Evolutionary conservation across 2,329 filamentous ascomycete genomes (phyloP).

Genomic region (Fusarium sp.): DNA sequence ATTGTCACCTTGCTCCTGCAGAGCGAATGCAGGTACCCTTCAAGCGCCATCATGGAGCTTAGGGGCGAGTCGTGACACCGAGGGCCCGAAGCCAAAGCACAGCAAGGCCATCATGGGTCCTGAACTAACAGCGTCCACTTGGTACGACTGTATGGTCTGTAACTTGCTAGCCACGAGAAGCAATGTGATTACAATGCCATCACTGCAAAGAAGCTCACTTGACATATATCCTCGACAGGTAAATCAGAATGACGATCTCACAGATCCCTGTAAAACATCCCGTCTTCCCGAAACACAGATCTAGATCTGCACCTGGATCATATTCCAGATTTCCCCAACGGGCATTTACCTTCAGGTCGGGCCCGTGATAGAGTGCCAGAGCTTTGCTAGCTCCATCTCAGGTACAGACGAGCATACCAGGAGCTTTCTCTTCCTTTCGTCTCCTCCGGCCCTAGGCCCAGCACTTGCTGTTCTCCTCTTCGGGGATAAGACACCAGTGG

Average conservation of each 20-base stretch:
- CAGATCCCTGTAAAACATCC: constrained; percentile 3
- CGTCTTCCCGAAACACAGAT: constrained; percentile 20
- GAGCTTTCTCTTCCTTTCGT: neutral
- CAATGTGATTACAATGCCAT: neutral
- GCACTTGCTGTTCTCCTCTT: constrained; percentile 21
- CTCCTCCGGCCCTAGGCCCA: neutral
- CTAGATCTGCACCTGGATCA: constrained; percentile 5
- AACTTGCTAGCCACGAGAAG: neutral
- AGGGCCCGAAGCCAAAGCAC: constrained; percentile 1
- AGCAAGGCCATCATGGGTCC: neutral
- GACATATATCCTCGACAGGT: neutral
- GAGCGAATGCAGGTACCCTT: constrained; percentile 20
- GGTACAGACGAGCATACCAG: constrained; percentile 1
- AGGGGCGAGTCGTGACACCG: constrained; percentile 5
- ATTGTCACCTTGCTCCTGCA: constrained; percentile 22
- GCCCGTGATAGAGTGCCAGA: constrained; percentile 5
- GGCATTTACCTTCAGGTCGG: neutral
- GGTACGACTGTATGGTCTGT: neutral
- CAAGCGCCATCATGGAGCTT: neutral
- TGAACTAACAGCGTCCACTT: neutral
- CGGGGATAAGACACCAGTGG: neutral
- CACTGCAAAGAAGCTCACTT: neutral
- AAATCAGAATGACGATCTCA: neutral
- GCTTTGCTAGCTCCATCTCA: constrained; percentile 4
- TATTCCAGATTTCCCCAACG: constrained; percentile 28